Evolutionary conservation across 2,329 filamentous ascomycete genomes (phyloP).

Genomic region (Aspergillus puulaauensis): DNA sequence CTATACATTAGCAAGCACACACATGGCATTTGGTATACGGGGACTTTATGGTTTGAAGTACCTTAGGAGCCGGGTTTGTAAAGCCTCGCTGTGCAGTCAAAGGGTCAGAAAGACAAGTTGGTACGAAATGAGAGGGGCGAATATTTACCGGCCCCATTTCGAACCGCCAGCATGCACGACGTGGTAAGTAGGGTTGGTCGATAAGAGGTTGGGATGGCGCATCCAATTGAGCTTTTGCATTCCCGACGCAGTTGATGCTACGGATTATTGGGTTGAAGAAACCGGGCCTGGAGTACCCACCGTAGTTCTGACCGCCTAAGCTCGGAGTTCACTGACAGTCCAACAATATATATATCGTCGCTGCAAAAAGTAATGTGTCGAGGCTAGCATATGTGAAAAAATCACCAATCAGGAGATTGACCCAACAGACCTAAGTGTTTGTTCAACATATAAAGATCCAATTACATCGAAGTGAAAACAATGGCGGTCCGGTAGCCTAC

Average conservation of each 20-base stretch:
- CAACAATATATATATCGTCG: neutral
- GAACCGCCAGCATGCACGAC: neutral
- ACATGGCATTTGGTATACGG: neutral
- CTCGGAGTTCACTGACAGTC: neutral
- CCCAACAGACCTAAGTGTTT: neutral
- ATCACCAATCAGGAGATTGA: neutral
- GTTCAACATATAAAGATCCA: neutral
- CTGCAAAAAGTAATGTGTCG: neutral
- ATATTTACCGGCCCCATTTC: slow-evolving; percentile 36
- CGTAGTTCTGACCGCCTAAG: neutral
- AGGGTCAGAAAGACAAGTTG: neutral
- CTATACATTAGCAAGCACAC: neutral
- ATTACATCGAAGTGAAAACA: neutral
- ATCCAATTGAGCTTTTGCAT: neutral
- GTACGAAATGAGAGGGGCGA: neutral
- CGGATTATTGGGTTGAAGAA: neutral
- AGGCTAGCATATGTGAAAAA: neutral
- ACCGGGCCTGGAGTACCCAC: too few relatives aligned
- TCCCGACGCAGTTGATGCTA: neutral
- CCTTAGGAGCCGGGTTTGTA: slow-evolving; percentile 49
- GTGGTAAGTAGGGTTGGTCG: neutral
- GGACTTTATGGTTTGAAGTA: slow-evolving; percentile 16
- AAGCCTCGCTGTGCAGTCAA: slow-evolving; percentile 41
- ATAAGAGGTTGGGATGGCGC: neutral
- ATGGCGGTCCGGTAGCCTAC: neutral